A percentile compares a stretch with the other conserved stretches of the same genome.
These are phyloP conservation scores for Aspergillus uvarum DNA, from an alignment of 2,329 filamentous ascomycete genomes.

Conservation along the genomic window DNA sequence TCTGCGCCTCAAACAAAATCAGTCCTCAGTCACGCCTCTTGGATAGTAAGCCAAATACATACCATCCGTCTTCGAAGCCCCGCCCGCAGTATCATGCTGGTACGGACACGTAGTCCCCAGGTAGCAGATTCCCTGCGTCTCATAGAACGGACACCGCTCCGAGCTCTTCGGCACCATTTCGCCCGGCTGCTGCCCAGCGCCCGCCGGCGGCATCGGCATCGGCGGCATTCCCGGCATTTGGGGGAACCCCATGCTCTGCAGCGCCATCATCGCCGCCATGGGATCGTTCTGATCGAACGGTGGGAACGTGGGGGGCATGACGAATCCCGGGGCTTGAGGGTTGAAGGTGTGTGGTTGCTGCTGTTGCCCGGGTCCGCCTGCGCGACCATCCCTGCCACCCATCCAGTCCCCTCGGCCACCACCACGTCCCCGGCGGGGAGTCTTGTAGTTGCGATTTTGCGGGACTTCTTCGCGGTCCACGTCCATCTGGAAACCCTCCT, in stretches of 20 bases:
- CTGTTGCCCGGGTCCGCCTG: slow-evolving; percentile 22
- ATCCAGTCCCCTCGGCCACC: slow-evolving; percentile 46
- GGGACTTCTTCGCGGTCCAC: slow-evolving; percentile 44
- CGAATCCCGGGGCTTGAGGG: slow-evolving; percentile 31
- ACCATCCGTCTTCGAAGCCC: slow-evolving; percentile 42
- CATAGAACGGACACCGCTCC: slow-evolving; percentile 57
- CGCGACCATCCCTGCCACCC: slow-evolving; percentile 29
- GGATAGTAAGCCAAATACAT: slow-evolving; percentile 5
- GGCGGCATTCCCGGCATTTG: slow-evolving; percentile 49
- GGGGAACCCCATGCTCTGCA: slow-evolving; percentile 55
- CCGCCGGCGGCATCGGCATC: slow-evolving; percentile 37
- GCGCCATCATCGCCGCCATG: slow-evolving; percentile 53
- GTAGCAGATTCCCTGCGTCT: slow-evolving; percentile 59
- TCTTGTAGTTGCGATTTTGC: slow-evolving; percentile 51
- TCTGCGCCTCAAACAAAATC: slow-evolving; percentile 30
- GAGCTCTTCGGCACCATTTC: slow-evolving; percentile 34
- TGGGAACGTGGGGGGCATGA: slow-evolving; percentile 49
- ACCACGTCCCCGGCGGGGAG: slow-evolving; percentile 40
- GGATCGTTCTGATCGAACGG: slow-evolving; percentile 57
- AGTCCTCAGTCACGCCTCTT: background rate
- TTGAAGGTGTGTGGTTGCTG: slow-evolving; percentile 19
- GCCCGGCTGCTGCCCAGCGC: slow-evolving; percentile 29
- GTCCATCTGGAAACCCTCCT: slow-evolving; percentile 51
- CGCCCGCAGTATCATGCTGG: slow-evolving; percentile 53
- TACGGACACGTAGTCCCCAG: slow-evolving; percentile 57